Percentiles rank a stretch among this genome's conserved stretches.
Evolutionary conservation across 495 filamentous ascomycete genomes (phyloP).

Genomic region (Parathielavia appendiculata): DNA sequence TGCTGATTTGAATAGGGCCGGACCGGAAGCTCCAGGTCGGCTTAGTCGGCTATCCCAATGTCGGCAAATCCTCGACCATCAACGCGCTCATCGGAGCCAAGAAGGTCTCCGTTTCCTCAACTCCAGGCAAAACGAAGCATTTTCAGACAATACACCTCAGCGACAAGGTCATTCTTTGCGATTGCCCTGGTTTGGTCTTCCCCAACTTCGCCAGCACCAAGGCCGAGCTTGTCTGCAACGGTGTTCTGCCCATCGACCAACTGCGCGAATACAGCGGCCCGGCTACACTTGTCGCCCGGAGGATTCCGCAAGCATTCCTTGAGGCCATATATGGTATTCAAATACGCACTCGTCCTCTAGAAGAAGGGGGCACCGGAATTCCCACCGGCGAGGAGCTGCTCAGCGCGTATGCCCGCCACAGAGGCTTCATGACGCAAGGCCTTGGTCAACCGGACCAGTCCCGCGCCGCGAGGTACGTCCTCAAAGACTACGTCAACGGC

Average conservation of each 20-base stretch:
- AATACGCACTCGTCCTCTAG: conserved; percentile 71
- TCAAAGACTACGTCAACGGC: conserved; percentile 97
- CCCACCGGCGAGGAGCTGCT: conserved; percentile 87
- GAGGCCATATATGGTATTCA: conserved; percentile 92
- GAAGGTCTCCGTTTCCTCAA: conserved; percentile 97
- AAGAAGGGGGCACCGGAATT: conserved; percentile 89
- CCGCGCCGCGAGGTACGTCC: conserved; percentile 78
- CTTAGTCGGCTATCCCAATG: conserved; percentile 97
- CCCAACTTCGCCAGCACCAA: conserved; percentile 97
- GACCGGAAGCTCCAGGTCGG: conserved; percentile 79
- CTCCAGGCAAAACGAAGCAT: conserved; percentile 98
- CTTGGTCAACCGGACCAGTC: conserved; percentile 90
- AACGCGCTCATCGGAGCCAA: conserved; percentile 96
- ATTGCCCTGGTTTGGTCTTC: conserved; percentile 98
- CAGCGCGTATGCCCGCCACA: conserved; percentile 75
- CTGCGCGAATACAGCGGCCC: conserved; percentile 92
- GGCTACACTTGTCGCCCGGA: conserved; percentile 73
- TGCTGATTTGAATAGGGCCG: conserved; percentile 21
- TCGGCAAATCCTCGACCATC: conserved; percentile 98
- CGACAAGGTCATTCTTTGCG: conserved; percentile 83
- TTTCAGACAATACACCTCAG: conserved; percentile 97
- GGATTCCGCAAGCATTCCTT: conserved; percentile 85
- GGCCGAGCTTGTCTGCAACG: conserved; percentile 92
- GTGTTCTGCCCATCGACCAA: conserved; percentile 95
- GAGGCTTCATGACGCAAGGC: conserved; percentile 84